phyloP scores from a whole-genome alignment of 2,329 filamentous ascomycete genomes.

The Microdochium nivale region DNA sequence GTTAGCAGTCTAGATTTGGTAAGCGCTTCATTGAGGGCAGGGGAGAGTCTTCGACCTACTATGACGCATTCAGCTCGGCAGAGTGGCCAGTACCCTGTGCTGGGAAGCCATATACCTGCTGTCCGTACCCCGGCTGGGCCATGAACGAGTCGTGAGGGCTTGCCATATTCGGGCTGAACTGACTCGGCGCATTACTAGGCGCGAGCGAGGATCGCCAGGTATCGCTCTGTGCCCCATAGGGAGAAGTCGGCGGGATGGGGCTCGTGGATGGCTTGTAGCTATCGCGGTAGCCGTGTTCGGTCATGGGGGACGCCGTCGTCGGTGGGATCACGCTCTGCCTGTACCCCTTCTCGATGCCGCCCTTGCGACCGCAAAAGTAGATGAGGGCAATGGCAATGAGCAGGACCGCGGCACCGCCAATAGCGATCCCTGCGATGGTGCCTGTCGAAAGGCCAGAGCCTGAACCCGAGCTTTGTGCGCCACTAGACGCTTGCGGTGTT shows the following conservation, averaged over 20 bases:
- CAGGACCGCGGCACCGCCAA: conserved; percentile 39
- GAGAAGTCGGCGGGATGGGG: conserved; percentile 4
- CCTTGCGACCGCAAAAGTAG: conserved; percentile 35
- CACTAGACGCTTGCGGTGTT: conserved; percentile 10
- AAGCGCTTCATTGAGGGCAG: background rate
- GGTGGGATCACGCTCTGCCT: conserved; percentile 12
- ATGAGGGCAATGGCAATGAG: conserved; percentile 34
- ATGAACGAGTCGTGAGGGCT: conserved; percentile 10
- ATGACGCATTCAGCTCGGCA: background rate
- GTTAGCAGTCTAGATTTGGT: background rate
- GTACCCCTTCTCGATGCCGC: conserved; percentile 27
- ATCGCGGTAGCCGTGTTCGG: conserved; percentile 15
- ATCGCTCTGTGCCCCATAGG: conserved; percentile 8
- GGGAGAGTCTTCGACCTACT: background rate
- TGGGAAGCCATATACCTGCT: background rate
- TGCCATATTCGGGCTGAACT: conserved; percentile 3
- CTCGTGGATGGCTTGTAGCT: conserved; percentile 5
- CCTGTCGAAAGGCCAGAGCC: conserved; percentile 26
- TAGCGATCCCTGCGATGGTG: conserved; percentile 50
- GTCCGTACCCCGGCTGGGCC: conserved; percentile 8
- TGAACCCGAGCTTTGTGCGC: background rate
- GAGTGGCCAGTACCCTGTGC: conserved; percentile 1
- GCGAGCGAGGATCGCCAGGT: conserved; percentile 2
- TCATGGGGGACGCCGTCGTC: conserved; percentile 13
- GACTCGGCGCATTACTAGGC: background rate